Evolutionary conservation across 306 rosid genomes (phyloP).

Genomic region (Sindora glabra): DNA sequence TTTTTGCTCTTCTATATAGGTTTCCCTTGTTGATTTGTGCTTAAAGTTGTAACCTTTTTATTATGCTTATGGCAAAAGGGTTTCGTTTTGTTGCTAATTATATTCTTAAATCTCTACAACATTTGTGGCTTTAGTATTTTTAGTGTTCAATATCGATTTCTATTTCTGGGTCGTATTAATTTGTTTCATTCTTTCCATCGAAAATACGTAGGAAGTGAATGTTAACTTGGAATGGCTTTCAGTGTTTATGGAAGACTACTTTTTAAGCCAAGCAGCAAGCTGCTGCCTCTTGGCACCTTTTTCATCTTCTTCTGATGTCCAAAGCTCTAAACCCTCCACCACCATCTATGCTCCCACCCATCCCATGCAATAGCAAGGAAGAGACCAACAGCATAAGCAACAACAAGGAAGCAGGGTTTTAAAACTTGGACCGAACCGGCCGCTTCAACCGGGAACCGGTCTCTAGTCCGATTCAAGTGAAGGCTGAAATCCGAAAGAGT

Average conservation of each 20-base stretch:
- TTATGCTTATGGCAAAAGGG: background rate
- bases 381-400: too few relatives aligned
- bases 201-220: conserved; percentile 45
- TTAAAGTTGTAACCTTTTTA: background rate
- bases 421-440: too few relatives aligned
- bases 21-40: background rate
- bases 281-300: conserved; percentile 40
- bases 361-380: too few relatives aligned
- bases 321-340: conserved; percentile 33
- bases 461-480: too few relatives aligned
- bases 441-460: too few relatives aligned
- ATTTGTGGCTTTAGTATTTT: conserved; percentile 1
- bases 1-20: background rate
- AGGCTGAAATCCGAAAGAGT: too few relatives aligned
- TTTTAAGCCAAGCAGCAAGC: conserved; percentile 48
- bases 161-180: conserved; percentile 5
- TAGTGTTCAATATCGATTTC: background rate
- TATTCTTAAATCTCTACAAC: background rate
- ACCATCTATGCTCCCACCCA: too few relatives aligned
- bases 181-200: background rate
- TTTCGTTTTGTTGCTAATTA: background rate
- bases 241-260: conserved; percentile 63
- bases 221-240: conserved; percentile 70
- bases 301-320: conserved; percentile 17
- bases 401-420: too few relatives aligned